Conservation (phyloP, 2,329 filamentous ascomycete species). For the Fusarium sp. region DNA sequence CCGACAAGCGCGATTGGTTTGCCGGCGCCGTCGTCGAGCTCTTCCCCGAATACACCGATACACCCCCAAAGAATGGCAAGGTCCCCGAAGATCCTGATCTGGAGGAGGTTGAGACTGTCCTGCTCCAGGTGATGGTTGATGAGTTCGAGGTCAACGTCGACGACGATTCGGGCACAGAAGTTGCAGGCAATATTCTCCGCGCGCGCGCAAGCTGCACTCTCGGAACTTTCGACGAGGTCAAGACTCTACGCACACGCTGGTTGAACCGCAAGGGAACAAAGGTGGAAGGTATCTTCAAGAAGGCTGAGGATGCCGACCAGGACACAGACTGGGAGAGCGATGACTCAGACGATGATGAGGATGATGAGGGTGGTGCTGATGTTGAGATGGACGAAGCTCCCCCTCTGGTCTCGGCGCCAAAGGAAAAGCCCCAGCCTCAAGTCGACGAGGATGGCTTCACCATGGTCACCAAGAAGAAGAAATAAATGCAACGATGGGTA, state of each 20-base stretch:
- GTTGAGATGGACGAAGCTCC: conserved; percentile 80
- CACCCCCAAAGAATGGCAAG: conserved; percentile 49
- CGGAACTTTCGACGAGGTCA: conserved; percentile 76
- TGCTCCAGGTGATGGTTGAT: conserved; percentile 93
- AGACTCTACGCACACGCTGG: conserved; percentile 75
- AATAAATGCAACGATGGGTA: conserved; percentile 49
- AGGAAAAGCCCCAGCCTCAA: conserved; percentile 77
- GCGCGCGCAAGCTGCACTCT: conserved; percentile 75
- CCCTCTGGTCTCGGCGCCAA: conserved; percentile 67
- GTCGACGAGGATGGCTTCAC: conserved; percentile 88
- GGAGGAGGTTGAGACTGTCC: conserved; percentile 85
- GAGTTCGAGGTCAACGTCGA: conserved; percentile 96
- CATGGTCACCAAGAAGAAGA: conserved; percentile 78
- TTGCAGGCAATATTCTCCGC: conserved; percentile 80
- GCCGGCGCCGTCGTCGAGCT: conserved; percentile 89
- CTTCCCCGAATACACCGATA: conserved; percentile 75
- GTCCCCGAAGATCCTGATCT: conserved; percentile 72
- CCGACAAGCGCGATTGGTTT: conserved; percentile 97
- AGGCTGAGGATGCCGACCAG: conserved; percentile 68
- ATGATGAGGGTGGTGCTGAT: conserved; percentile 69
- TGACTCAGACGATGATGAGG: conserved; percentile 74
- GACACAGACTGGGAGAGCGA: conserved; percentile 75
- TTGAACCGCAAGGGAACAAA: conserved; percentile 72
- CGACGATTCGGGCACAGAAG: conserved; percentile 84
- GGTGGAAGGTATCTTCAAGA: conserved; percentile 67